These are phyloP conservation scores for Syzygium malaccense DNA, from an alignment of 441 rosid species.

Conservation along the genomic window DNA sequence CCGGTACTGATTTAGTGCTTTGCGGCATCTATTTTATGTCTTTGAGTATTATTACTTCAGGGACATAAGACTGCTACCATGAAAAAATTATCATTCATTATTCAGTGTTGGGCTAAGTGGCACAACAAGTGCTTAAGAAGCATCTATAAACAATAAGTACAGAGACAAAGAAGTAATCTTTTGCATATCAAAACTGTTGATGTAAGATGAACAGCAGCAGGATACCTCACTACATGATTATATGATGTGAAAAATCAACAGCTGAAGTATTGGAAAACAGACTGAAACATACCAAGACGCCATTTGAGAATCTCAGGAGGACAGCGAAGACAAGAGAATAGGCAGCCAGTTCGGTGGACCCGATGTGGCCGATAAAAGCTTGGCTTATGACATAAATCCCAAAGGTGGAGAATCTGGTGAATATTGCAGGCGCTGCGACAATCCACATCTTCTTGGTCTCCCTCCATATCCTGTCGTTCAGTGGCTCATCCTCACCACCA, in stretches of 20 bases:
- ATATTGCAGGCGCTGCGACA: constrained; percentile 71
- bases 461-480: constrained; percentile 4
- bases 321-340: constrained; percentile 53
- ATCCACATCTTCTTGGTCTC: constrained; percentile 59
- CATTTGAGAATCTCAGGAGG: constrained; percentile 54
- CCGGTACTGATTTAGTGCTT: background rate
- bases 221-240: background rate
- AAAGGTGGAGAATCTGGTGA: constrained; percentile 57
- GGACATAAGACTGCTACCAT: background rate
- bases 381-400: constrained; percentile 49
- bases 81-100: background rate
- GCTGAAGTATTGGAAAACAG: background rate
- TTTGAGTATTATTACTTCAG: background rate
- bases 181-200: background rate
- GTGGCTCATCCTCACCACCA: background rate
- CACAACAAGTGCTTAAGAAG: background rate
- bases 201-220: background rate
- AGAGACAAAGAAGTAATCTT: background rate
- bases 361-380: constrained; percentile 65
- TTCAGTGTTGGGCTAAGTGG: background rate
- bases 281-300: constrained; percentile 37
- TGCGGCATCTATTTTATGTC: background rate
- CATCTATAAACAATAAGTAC: background rate
- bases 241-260: background rate
- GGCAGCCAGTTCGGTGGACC: constrained; percentile 60